Evolutionary conservation across 2,329 filamentous ascomycete genomes (phyloP), one percentile per base, ranked within the genome.

Genomic region (Fusarium brachygibbosum): DNA sequence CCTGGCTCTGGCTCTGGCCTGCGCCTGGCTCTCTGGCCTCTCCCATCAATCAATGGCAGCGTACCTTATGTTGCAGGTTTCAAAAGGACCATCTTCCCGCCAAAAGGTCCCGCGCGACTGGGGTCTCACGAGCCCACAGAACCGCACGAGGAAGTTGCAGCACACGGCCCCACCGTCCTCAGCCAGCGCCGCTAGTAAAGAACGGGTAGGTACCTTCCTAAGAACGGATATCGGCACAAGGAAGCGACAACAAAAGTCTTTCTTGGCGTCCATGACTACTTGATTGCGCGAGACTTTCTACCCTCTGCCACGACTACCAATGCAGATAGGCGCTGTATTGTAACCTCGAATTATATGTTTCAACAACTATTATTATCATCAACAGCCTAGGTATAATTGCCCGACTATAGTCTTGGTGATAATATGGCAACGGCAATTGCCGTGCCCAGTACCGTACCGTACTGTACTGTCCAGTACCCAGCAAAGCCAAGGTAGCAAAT

Each of bases 71-170:
- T 68, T 63, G 58, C 60, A 70, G 62, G 66, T 63, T 63, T 69
- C 68, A 60, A 69, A 73, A 68, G 67, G 63, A 56, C 70, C 72
- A 63, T 64, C 66, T 72, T 73, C 63, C 71, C 70, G 67, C 62
- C 72, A 74, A 74, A 74, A 75, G 72, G 70, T 74, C 72, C 72
- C 72, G 72, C 66, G 69, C 69, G 71, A 68, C 62, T 62, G 53
- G 63, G 72, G 68, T 64, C 46, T 66, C 62, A 62, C 62, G 49
- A 66, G 34, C 58, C 72, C 66, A 73, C 50, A 70, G 63, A 63
- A 69, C 71, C 63, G 63, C 71, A 67, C 69, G 60, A 63, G 66
- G 69, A 72, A 73, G 66, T 60, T 58, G 50, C 53, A 57, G 61
- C 55, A 63, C 63, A 63, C 67, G 56, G 60, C 66, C 66, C 58